These are phyloP conservation scores for Cyclotella kingstonii DNA, from an alignment of 108 stramenopile species.

Conservation along the genomic window DNA sequence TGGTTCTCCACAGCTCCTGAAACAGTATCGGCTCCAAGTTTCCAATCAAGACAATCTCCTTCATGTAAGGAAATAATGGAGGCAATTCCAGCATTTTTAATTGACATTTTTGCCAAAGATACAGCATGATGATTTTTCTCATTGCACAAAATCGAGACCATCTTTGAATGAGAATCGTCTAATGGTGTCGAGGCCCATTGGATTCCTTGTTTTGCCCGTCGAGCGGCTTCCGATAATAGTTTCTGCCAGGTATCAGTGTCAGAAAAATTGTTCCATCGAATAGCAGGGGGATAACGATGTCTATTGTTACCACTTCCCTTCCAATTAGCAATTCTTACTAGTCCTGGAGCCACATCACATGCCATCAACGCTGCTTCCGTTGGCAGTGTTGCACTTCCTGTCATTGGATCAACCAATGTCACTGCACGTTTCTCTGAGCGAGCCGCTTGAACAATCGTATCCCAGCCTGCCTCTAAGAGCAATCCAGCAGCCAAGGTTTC, in stretches of 20 bases:
- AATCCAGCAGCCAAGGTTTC: slow-evolving; percentile 80
- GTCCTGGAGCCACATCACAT: slow-evolving; percentile 73
- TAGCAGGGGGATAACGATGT: slow-evolving; percentile 58
- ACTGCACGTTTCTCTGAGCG: slow-evolving; percentile 22
- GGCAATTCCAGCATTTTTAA: slow-evolving; percentile 53
- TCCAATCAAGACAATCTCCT: slow-evolving; percentile 65
- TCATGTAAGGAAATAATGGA: slow-evolving; percentile 51
- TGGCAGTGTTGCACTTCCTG: slow-evolving; percentile 72
- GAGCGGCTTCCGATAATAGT: slow-evolving; percentile 61
- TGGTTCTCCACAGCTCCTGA: slow-evolving; percentile 18
- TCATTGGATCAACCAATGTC: slow-evolving; percentile 78
- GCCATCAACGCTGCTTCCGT: slow-evolving; percentile 79
- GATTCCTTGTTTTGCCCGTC: slow-evolving; percentile 53
- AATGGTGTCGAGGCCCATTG: slow-evolving; percentile 38
- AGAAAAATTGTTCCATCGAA: slow-evolving; percentile 65
- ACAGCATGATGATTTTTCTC: slow-evolving; percentile 48
- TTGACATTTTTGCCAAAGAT: slow-evolving; percentile 24
- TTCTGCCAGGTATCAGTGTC: slow-evolving; percentile 51
- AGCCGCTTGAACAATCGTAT: slow-evolving; percentile 46
- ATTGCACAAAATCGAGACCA: slow-evolving; percentile 44
- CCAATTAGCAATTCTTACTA: slow-evolving; percentile 57
- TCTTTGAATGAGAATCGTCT: slow-evolving; percentile 1
- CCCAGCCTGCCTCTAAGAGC: slow-evolving; percentile 64
- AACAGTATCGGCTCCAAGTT: slow-evolving; percentile 11
- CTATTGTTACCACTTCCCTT: slow-evolving; percentile 27